Conservation (phyloP, 192 early-diverging fungal species). For the Gryganskiella cystojenkinii region DNA sequence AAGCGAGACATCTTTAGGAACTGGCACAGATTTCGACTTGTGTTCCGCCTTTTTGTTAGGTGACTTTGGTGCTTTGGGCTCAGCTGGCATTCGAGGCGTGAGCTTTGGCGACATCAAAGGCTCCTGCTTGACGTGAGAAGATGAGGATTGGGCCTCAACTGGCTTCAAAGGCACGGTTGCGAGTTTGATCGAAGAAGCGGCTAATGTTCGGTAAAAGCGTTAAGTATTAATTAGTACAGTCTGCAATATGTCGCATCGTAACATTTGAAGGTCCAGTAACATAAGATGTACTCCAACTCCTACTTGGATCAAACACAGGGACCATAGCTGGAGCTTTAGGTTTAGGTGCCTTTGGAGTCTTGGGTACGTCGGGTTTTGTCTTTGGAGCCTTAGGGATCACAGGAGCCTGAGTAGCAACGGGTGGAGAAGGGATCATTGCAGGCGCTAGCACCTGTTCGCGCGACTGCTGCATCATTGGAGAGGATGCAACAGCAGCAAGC, state of each 20-base stretch:
- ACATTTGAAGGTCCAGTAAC: background rate
- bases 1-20: constrained; percentile 7
- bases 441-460: constrained; percentile 30
- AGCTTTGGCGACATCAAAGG: constrained; percentile 46
- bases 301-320: background rate
- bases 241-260: no score
- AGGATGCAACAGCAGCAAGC: constrained; percentile 25
- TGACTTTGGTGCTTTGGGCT: constrained; percentile 42
- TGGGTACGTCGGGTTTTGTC: constrained; percentile 27
- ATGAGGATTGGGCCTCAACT: constrained; percentile 3
- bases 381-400: constrained; percentile 50
- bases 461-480: constrained; percentile 43
- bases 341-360: constrained; percentile 29
- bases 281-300: background rate
- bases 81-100: constrained; percentile 4
- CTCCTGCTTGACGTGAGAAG: constrained; percentile 33
- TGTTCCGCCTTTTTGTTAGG: constrained; percentile 26
- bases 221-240: no score
- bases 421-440: constrained; percentile 4
- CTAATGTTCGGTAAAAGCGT: no score
- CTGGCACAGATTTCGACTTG: constrained; percentile 27
- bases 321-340: constrained; percentile 14
- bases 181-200: background rate
- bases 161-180: background rate
- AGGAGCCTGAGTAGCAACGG: constrained; percentile 22